Evolutionary conservation across 192 early-diverging fungal species (phyloP), one percentile per base, ranked within the genome.

Genomic region (Chytriomyces confervae): DNA sequence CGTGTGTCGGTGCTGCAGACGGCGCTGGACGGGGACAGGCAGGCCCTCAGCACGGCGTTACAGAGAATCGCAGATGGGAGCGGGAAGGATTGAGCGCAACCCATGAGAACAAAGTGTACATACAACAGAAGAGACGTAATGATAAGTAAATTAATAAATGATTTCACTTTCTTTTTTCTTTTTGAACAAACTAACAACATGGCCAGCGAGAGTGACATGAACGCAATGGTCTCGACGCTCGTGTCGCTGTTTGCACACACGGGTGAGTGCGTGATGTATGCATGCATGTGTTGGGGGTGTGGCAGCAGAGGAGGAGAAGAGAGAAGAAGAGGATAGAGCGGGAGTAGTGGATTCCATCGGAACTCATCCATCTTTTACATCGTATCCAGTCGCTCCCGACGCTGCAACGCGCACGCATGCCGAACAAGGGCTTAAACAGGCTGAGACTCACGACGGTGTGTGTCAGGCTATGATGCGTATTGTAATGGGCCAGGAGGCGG

Each of bases 331-430:
- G 29, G 29, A 36, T 0, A 36, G 29, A 36, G 29, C 29, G 29
- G 29, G 29, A 36, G 29, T 2, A 36, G 29, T 36, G 29, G 29
- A 36, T 36, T 36, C 29, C 29, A 36, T 36, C 29, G 29, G 1
- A 36, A 36, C 29, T 36, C 29, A 36, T 36, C 29, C 29, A 36
- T 36, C 29, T 36, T 36, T 36, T 2, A 36, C 29, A 36, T 36
- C 29, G 0, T 36, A 74, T 46, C 11, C 96, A 27, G 87, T 92
- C 80, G 89, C 93, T 75, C 87, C 93, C 43, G 94, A 95, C 75
- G 89, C 89, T 11, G 85, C 90, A 66, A 85, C 93, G 36, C 94
- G 93, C 81, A 91, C 92, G 74, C 90, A 89, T 75, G 96, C 94
- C 27, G 96, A 97, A 79, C 76, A 87, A 69, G 89, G 93, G 69